These are phyloP conservation scores for Stylonectria norvegica DNA, from an alignment of 2,329 filamentous ascomycete genomes.

Conservation along the genomic window DNA sequence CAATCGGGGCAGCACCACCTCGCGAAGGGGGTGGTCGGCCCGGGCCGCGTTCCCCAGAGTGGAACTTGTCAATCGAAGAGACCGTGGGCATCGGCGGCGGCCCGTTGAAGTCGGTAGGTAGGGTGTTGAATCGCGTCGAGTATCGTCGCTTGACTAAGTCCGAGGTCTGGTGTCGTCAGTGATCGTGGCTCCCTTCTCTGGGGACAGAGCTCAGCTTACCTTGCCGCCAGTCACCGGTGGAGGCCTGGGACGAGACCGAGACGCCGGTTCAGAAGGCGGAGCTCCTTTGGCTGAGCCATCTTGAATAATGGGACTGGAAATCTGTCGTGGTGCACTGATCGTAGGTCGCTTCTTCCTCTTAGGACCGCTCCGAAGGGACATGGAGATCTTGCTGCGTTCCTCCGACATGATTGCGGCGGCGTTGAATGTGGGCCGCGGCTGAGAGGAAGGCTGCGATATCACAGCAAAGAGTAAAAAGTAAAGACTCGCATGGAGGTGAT, in stretches of 20 bases:
- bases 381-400: constrained; percentile 59
- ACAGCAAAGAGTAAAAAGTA: constrained; percentile 1
- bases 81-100: constrained; percentile 71
- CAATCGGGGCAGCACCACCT: constrained; percentile 55
- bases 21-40: constrained; percentile 51
- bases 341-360: constrained; percentile 60
- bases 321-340: constrained; percentile 62
- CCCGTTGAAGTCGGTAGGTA: constrained; percentile 66
- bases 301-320: constrained; percentile 58
- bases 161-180: constrained; percentile 48
- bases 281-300: constrained; percentile 37
- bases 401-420: constrained; percentile 52
- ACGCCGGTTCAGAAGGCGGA: constrained; percentile 23
- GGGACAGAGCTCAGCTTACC: constrained; percentile 34
- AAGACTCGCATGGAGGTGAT: constrained; percentile 4
- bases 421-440: too few species aligned
- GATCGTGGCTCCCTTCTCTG: constrained; percentile 10
- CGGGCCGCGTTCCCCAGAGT: constrained; percentile 40
- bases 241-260: constrained; percentile 44
- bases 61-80: constrained; percentile 59
- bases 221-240: constrained; percentile 54
- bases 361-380: constrained; percentile 58
- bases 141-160: constrained; percentile 94
- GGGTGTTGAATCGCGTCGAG: constrained; percentile 83
- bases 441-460: not conserved